A percentile compares a stretch with the other conserved stretches of the same genome.
phyloP scores from a whole-genome alignment of 2,329 filamentous ascomycete species.

The Fusarium drepaniforme region DNA sequence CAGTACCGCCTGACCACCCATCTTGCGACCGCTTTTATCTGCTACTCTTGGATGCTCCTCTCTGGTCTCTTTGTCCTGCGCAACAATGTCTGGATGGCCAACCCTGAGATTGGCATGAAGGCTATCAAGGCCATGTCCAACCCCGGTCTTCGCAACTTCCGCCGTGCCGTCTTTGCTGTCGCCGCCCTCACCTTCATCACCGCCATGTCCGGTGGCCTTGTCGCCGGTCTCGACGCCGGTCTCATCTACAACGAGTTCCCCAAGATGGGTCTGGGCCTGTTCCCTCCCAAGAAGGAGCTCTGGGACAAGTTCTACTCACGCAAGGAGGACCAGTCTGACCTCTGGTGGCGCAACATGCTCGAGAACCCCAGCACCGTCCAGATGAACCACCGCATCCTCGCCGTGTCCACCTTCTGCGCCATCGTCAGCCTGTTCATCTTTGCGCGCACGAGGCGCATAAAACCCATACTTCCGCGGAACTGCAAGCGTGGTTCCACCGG shows the following conservation, averaged over 20 bases:
- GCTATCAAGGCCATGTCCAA: conserved; percentile 72
- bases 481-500: conserved; percentile 80
- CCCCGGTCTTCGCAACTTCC: conserved; percentile 79
- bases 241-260: conserved; percentile 99
- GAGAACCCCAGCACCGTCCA: conserved; percentile 98
- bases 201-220: conserved; percentile 92
- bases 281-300: conserved; percentile 85
- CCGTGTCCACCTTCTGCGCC: conserved; percentile 87
- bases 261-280: conserved; percentile 87
- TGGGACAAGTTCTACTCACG: conserved; percentile 89
- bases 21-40: conserved; percentile 89
- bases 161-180: conserved; percentile 77
- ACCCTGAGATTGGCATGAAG: conserved; percentile 72
- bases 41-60: conserved; percentile 95
- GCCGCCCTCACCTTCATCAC: conserved; percentile 86
- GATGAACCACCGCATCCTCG: conserved; percentile 93
- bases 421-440: conserved; percentile 87
- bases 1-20: conserved; percentile 95
- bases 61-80: conserved; percentile 88
- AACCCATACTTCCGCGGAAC: conserved; percentile 69
- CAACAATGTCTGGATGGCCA: conserved; percentile 76
- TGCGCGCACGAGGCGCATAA: conserved; percentile 73
- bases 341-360: conserved; percentile 97
- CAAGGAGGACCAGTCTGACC: conserved; percentile 80
- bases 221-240: conserved; percentile 94